A percentile compares a stretch with the other conserved stretches of the same genome.
phyloP scores from a whole-genome alignment of 805 yeast species.

The Kazachstania taianensis region DNA sequence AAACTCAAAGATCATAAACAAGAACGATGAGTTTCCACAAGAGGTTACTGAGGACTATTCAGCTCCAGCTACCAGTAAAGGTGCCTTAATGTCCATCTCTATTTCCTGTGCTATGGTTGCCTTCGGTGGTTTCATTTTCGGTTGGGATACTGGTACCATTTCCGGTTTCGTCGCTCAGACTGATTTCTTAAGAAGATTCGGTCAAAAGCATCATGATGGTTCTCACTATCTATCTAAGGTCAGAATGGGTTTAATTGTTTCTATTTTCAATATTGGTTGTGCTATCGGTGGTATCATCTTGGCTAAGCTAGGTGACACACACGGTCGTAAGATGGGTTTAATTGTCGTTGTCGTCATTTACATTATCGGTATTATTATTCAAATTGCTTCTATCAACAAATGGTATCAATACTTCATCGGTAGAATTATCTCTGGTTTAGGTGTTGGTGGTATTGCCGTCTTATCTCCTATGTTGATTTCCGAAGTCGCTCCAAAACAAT shows the following conservation, averaged over 20 bases:
- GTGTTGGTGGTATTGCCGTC: slow-evolving; percentile 71
- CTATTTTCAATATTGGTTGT: slow-evolving; percentile 65
- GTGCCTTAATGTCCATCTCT: slow-evolving; percentile 23
- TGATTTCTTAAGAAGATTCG: slow-evolving; percentile 22
- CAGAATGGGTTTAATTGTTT: slow-evolving; percentile 23
- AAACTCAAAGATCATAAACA: slow-evolving; percentile 1
- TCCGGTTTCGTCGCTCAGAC: slow-evolving; percentile 53
- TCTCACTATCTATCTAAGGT: slow-evolving; percentile 18
- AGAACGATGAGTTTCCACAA: slow-evolving; percentile 1
- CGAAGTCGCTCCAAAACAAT: slow-evolving; percentile 30
- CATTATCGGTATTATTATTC: slow-evolving; percentile 58
- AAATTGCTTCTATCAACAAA: slow-evolving; percentile 43
- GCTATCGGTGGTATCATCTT: slow-evolving; percentile 61
- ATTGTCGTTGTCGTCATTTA: slow-evolving; percentile 51
- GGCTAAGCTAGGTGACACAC: slow-evolving; percentile 48
- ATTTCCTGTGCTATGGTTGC: slow-evolving; percentile 40
- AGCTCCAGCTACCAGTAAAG: slow-evolving; percentile 7
- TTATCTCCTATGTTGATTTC: slow-evolving; percentile 65
- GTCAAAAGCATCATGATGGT: slow-evolving; percentile 15
- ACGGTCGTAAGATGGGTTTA: slow-evolving; percentile 58
- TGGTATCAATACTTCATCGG: slow-evolving; percentile 73
- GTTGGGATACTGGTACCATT: slow-evolving; percentile 76
- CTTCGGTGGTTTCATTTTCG: slow-evolving; percentile 69
- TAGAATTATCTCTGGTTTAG: slow-evolving; percentile 59
- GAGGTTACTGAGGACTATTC: neutral